Evolutionary conservation across 805 yeast species (phyloP).

Genomic region (Candida corydali): DNA sequence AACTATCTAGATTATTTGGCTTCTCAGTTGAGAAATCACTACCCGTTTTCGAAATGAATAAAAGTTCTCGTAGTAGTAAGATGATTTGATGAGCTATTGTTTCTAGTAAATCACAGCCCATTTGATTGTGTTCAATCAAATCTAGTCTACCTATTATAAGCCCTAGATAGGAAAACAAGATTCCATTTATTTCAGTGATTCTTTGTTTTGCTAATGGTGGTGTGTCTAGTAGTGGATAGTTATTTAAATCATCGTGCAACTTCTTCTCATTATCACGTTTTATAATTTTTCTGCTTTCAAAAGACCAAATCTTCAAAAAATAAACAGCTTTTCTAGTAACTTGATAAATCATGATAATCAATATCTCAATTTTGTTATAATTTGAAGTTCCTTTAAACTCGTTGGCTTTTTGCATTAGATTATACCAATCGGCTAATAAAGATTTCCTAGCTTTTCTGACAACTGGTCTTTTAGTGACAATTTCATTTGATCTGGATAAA

Average conservation of each 20-base stretch:
- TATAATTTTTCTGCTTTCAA: slow-evolving; percentile 50
- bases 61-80: slow-evolving; percentile 56
- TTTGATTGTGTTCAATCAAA: slow-evolving; percentile 67
- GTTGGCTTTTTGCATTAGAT: slow-evolving; percentile 70
- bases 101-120: slow-evolving; percentile 67
- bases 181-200: slow-evolving; percentile 58
- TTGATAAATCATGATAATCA: slow-evolving; percentile 62
- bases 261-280: slow-evolving; percentile 26
- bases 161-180: slow-evolving; percentile 58
- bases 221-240: slow-evolving; percentile 41
- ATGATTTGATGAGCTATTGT: slow-evolving; percentile 66
- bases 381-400: slow-evolving; percentile 65
- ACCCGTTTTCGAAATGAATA: slow-evolving; percentile 54
- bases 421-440: slow-evolving; percentile 77
- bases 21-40: slow-evolving; percentile 34
- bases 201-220: slow-evolving; percentile 65
- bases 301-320: slow-evolving; percentile 69
- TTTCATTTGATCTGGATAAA: slow-evolving; percentile 66
- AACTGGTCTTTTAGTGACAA: slow-evolving; percentile 58
- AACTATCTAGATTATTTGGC: slow-evolving; percentile 40
- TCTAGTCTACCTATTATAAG: slow-evolving; percentile 74
- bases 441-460: slow-evolving; percentile 65
- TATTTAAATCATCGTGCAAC: slow-evolving; percentile 32
- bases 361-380: slow-evolving; percentile 52
- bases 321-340: slow-evolving; percentile 61